Evolutionary conservation across 805 yeast genomes (phyloP).

Genomic region (Lachancea sp.): DNA sequence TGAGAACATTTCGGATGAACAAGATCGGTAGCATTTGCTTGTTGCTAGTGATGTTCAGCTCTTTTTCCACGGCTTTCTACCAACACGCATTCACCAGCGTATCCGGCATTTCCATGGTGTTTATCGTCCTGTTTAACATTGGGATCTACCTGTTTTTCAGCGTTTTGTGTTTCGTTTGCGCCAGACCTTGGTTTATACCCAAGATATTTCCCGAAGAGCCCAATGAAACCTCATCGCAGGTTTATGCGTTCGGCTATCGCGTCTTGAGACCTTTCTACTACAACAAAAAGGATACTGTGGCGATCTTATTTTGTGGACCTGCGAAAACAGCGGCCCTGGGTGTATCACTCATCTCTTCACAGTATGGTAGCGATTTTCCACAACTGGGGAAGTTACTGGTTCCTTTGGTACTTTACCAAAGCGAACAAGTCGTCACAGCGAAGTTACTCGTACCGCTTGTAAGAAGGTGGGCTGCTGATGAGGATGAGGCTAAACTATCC

Average conservation of each 20-base stretch:
- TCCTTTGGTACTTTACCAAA: slow-evolving; percentile 82
- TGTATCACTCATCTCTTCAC: slow-evolving; percentile 73
- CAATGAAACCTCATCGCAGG: slow-evolving; percentile 34
- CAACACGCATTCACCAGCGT: slow-evolving; percentile 72
- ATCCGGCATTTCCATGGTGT: slow-evolving; percentile 60
- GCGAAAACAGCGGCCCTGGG: slow-evolving; percentile 93
- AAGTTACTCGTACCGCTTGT: slow-evolving; percentile 61
- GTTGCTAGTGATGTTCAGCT: slow-evolving; percentile 66
- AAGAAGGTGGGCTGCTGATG: slow-evolving; percentile 51
- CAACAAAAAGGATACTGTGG: slow-evolving; percentile 62
- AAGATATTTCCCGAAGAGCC: slow-evolving; percentile 44
- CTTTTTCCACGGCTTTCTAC: slow-evolving; percentile 82
- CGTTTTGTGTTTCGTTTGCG: slow-evolving; percentile 46
- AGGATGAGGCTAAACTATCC: neutral
- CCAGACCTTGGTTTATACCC: slow-evolving; percentile 54
- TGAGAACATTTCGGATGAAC: slow-evolving; percentile 50
- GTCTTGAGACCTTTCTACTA: slow-evolving; percentile 60
- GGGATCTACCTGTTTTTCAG: slow-evolving; percentile 79
- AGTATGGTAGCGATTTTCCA: slow-evolving; percentile 58
- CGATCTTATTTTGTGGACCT: slow-evolving; percentile 82
- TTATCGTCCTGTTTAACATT: slow-evolving; percentile 75
- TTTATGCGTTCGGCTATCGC: slow-evolving; percentile 39
- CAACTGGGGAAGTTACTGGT: slow-evolving; percentile 67
- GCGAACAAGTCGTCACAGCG: slow-evolving; percentile 81
- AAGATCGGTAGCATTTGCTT: slow-evolving; percentile 80